phyloP scores from a whole-genome alignment of 805 yeast species.

The Ogataea saltuana region DNA sequence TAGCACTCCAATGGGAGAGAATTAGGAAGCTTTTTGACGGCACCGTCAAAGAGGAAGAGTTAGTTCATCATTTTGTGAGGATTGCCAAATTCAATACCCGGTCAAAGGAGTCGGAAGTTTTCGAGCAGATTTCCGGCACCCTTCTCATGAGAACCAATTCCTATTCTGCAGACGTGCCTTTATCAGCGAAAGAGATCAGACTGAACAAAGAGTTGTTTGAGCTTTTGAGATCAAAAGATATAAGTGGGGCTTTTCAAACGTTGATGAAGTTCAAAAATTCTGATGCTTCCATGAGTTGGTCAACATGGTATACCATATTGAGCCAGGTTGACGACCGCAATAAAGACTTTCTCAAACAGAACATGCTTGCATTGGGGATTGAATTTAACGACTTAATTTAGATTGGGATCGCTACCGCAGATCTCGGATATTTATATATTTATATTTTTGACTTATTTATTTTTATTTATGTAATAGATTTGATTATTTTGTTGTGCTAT shows the following conservation, averaged over 20 bases:
- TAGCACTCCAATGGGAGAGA: background rate
- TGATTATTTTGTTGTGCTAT: too few species aligned
- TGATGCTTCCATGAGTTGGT: background rate
- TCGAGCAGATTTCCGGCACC: background rate
- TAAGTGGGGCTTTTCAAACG: background rate
- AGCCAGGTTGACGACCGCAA: background rate
- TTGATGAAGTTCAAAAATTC: background rate
- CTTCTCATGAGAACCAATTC: background rate
- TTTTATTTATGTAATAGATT: too few species aligned
- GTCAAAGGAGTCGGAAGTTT: background rate
- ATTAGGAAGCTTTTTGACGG: background rate
- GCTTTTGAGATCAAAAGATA: background rate
- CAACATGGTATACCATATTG: constrained; percentile 2
- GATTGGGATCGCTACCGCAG: background rate
- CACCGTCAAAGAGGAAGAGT: background rate
- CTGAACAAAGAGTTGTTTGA: background rate
- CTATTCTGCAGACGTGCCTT: too few species aligned
- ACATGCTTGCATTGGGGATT: background rate
- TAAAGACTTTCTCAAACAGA: background rate
- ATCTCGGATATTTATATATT: background rate
- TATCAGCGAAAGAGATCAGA: too few species aligned
- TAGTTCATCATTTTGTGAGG: background rate
- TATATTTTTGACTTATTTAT: background rate
- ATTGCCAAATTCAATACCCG: background rate
- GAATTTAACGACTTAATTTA: background rate